These are phyloP conservation scores for Jasminum sambac DNA, from an alignment of 257 asterid species.

Conservation along the genomic window DNA sequence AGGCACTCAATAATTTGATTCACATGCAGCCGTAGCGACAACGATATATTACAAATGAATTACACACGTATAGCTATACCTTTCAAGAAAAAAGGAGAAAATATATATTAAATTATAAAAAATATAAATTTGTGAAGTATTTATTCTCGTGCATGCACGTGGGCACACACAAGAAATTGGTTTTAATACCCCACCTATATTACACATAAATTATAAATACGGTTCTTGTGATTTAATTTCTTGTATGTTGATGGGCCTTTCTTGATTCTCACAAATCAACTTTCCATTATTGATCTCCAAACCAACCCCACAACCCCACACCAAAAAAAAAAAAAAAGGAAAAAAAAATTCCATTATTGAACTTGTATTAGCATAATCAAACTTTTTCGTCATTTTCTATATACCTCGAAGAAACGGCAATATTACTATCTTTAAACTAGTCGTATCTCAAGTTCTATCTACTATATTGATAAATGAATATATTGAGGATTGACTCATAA, in stretches of 20 bases:
- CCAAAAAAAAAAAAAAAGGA: no score
- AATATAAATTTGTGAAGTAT: constrained; percentile 22
- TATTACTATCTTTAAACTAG: not conserved
- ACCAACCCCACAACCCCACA: no score
- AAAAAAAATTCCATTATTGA: constrained; percentile 31
- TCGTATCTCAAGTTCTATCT: not conserved
- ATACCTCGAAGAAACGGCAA: not conserved
- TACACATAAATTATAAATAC: constrained; percentile 4
- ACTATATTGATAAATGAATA: not conserved
- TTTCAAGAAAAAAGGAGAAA: constrained; percentile 22
- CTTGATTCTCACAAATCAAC: no score
- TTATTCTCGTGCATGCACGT: constrained; percentile 54
- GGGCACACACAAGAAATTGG: constrained; percentile 44
- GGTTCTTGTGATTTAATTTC: constrained; percentile 28
- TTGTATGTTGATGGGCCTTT: constrained; percentile 26
- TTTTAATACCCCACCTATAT: constrained; percentile 35
- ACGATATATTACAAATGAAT: constrained; percentile 27
- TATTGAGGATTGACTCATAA: not conserved
- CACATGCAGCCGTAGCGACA: constrained; percentile 50
- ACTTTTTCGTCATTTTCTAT: not conserved
- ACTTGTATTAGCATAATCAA: constrained; percentile 33
- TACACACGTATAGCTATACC: constrained; percentile 29
- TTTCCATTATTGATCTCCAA: constrained; percentile 19
- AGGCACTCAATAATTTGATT: constrained; percentile 52
- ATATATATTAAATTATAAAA: constrained; percentile 24